Evolutionary conservation across 768 basidiomycete genomes (phyloP).

Genomic region (Leccinum aurantiacum): DNA sequence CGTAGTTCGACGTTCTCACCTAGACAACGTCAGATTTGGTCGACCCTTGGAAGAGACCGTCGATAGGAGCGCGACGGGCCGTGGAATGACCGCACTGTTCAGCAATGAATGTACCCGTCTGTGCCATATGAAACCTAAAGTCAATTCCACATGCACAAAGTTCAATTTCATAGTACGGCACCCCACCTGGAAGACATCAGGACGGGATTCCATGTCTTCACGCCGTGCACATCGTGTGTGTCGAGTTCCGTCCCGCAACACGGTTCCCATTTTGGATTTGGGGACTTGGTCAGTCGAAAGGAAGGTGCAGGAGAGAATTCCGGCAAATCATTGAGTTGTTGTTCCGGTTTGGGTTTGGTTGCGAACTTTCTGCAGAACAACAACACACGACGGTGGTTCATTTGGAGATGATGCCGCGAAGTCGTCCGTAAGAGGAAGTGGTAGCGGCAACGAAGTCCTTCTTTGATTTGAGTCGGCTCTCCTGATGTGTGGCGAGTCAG

Average conservation of each 20-base stretch:
- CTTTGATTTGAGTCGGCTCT: not conserved
- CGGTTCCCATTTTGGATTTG: conserved; percentile 44
- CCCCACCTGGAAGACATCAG: conserved; percentile 32
- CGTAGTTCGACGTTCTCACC: conserved; percentile 38
- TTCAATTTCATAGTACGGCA: conserved; percentile 15
- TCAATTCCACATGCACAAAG: conserved; percentile 23
- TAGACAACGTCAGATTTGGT: conserved; percentile 68
- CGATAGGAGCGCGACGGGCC: conserved; percentile 64
- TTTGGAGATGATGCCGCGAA: conserved; percentile 10
- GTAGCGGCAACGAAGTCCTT: not conserved
- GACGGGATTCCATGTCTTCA: conserved; percentile 44
- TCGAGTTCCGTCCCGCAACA: conserved; percentile 27
- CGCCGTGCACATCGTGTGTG: conserved; percentile 33
- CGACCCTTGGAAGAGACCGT: conserved; percentile 50
- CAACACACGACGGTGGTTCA: conserved; percentile 1
- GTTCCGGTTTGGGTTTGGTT: not conserved
- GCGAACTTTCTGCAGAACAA: conserved; percentile 5
- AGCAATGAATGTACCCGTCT: conserved; percentile 49
- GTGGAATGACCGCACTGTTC: conserved; percentile 59
- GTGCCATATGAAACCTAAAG: conserved; percentile 15
- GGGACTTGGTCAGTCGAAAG: conserved; percentile 38
- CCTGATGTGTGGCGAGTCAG: not conserved
- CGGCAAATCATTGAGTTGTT: conserved; percentile 11
- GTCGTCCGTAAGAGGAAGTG: conserved; percentile 12
- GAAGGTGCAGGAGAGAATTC: conserved; percentile 24